Evolutionary conservation across 2,329 filamentous ascomycete species (phyloP).

Genomic region (Ambrosiella beaveri): DNA sequence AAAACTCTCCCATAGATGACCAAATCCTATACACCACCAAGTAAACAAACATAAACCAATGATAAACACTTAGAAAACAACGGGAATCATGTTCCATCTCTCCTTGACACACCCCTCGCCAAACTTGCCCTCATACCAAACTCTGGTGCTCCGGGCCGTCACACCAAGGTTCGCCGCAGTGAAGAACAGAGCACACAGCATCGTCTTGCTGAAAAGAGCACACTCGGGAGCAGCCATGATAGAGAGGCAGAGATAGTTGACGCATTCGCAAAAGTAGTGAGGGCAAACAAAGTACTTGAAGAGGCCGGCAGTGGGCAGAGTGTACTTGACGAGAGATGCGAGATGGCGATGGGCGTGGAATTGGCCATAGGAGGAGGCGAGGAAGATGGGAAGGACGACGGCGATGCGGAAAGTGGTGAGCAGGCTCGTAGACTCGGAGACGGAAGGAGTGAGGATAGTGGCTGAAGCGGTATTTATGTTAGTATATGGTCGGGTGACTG

Average conservation of each 20-base stretch:
- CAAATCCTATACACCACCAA: background rate
- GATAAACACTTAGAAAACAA: slow-evolving; percentile 33
- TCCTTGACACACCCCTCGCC: slow-evolving; percentile 42
- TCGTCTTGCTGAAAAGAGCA: slow-evolving; percentile 49
- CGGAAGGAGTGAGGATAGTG: slow-evolving; percentile 17
- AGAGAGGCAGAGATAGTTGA: slow-evolving; percentile 66
- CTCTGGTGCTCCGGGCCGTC: slow-evolving; percentile 59
- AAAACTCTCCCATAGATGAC: background rate
- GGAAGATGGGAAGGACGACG: slow-evolving; percentile 44
- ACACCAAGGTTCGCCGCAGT: slow-evolving; percentile 64
- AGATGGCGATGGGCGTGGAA: slow-evolving; percentile 56
- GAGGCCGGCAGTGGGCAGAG: slow-evolving; percentile 53
- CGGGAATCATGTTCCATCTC: slow-evolving; percentile 64
- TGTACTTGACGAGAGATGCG: slow-evolving; percentile 61
- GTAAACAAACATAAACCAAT: background rate
- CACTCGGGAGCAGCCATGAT: slow-evolving; percentile 55
- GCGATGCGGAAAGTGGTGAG: slow-evolving; percentile 6
- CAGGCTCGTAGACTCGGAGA: background rate
- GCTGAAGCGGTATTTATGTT: slow-evolving; percentile 16
- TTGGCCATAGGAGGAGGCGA: slow-evolving; percentile 55
- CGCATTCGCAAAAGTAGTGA: slow-evolving; percentile 80
- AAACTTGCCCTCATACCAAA: slow-evolving; percentile 67
- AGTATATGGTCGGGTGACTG: background rate
- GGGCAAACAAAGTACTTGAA: slow-evolving; percentile 65
- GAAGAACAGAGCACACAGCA: slow-evolving; percentile 54